Evolutionary conservation across 2,329 filamentous ascomycete species (phyloP).

Genomic region (Fusarium tupiense): DNA sequence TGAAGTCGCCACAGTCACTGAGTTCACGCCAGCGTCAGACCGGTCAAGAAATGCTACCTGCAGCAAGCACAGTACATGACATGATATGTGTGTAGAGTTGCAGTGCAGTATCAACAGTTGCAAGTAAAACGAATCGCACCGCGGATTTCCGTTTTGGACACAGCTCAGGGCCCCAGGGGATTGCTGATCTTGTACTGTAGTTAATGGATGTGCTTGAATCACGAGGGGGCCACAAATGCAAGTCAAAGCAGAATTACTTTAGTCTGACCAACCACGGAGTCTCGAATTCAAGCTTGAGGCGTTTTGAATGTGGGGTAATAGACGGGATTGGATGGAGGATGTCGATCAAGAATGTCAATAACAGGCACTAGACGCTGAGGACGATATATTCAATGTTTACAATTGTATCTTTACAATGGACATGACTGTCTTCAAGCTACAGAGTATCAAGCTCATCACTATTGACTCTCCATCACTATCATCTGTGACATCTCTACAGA

Average conservation of each 20-base stretch:
- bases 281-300: constrained; percentile 27
- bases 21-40: not conserved
- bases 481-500: not conserved
- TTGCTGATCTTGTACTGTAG: constrained; percentile 1
- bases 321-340: constrained; percentile 3
- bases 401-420: not conserved
- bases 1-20: constrained; percentile 11
- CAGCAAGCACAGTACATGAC: not conserved
- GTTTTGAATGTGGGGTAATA: constrained; percentile 24
- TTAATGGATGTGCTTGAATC: constrained; percentile 7
- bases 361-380: not conserved
- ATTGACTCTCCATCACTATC: not conserved
- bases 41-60: not conserved
- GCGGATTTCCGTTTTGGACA: not conserved
- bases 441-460: not conserved
- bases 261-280: constrained; percentile 31
- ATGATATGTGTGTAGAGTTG: not conserved
- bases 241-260: constrained; percentile 13
- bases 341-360: constrained; percentile 7
- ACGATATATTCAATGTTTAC: not conserved
- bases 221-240: constrained; percentile 29
- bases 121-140: not conserved
- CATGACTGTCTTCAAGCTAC: not conserved
- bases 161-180: not conserved
- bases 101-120: not conserved